Percentiles rank a stretch among this genome's conserved stretches.
Conservation (phyloP, 371 early-diverging fungal species). For the Lichtheimia ramosa region DNA sequence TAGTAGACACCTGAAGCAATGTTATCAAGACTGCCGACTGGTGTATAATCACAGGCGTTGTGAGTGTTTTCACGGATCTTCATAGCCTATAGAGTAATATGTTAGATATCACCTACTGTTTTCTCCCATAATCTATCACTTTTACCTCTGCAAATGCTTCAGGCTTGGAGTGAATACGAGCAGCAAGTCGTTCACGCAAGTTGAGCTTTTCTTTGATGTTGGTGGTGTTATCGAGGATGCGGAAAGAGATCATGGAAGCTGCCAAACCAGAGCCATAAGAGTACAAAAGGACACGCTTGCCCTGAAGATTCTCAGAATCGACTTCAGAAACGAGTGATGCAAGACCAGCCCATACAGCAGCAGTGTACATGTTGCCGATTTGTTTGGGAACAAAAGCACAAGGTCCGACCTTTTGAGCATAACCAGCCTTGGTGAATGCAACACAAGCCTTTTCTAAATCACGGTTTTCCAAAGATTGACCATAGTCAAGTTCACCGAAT, state of each 20-base stretch:
- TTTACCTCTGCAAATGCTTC: conserved; percentile 66
- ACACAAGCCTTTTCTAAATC: conserved; percentile 91
- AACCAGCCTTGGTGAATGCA: conserved; percentile 69
- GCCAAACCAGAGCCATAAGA: conserved; percentile 98
- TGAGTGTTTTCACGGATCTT: conserved; percentile 86
- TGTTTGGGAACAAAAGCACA: conserved; percentile 83
- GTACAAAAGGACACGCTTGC: conserved; percentile 89
- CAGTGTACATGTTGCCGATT: conserved; percentile 97
- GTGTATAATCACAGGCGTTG: conserved; percentile 78
- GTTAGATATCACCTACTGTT: background rate
- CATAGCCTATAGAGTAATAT: conserved; percentile 55
- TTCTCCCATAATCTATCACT: background rate
- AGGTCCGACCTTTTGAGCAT: conserved; percentile 79
- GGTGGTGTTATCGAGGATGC: conserved; percentile 66
- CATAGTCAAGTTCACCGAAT: conserved; percentile 57
- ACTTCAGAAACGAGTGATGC: conserved; percentile 81
- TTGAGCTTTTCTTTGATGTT: conserved; percentile 64
- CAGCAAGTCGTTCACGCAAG: conserved; percentile 70
- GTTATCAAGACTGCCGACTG: conserved; percentile 60
- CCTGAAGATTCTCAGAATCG: conserved; percentile 63
- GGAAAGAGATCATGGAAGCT: conserved; percentile 92
- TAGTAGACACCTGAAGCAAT: conserved; percentile 79
- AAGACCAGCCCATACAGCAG: conserved; percentile 90
- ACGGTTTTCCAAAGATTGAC: conserved; percentile 82
- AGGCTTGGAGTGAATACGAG: conserved; percentile 77